These are phyloP conservation scores for Fusarium subtropicale DNA, from an alignment of 2,329 filamentous ascomycete species.

Conservation along the genomic window DNA sequence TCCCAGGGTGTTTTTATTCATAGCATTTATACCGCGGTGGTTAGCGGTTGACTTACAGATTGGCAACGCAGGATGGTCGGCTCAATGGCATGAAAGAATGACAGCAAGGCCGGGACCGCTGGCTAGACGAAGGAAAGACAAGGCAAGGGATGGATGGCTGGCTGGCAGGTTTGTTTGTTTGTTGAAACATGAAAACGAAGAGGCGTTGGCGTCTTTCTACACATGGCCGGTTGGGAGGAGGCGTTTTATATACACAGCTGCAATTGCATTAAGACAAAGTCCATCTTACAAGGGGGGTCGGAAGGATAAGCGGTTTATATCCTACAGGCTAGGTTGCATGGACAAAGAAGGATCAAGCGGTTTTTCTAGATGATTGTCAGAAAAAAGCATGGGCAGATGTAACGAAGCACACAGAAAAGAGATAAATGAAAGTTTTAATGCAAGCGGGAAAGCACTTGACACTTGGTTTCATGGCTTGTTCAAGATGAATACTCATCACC, in stretches of 20 bases:
- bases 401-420: conserved; percentile 48
- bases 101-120: conserved; percentile 28
- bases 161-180: conserved; percentile 17
- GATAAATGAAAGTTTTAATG: conserved; percentile 46
- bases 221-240: conserved; percentile 44
- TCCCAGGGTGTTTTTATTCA: conserved; percentile 21
- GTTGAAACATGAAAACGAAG: conserved; percentile 41
- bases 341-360: conserved; percentile 44
- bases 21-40: conserved; percentile 39
- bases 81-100: conserved; percentile 29
- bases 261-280: conserved; percentile 44
- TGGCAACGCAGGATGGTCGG: conserved; percentile 32
- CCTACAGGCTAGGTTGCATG: conserved; percentile 43
- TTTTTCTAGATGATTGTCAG: conserved; percentile 46
- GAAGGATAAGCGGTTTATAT: conserved; percentile 42
- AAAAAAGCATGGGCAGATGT: conserved; percentile 47
- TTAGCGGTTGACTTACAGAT: conserved; percentile 40
- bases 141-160: conserved; percentile 9
- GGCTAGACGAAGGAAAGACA: conserved; percentile 5
- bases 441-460: background rate
- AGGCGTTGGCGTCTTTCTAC: conserved; percentile 49
- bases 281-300: conserved; percentile 37
- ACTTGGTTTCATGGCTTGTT: too few relatives aligned
- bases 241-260: conserved; percentile 49
- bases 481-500: too few relatives aligned